Base-by-base conservation (phyloP, 352 stramenopile genomes). In the Hyaloperonospora brassicae region DNA sequence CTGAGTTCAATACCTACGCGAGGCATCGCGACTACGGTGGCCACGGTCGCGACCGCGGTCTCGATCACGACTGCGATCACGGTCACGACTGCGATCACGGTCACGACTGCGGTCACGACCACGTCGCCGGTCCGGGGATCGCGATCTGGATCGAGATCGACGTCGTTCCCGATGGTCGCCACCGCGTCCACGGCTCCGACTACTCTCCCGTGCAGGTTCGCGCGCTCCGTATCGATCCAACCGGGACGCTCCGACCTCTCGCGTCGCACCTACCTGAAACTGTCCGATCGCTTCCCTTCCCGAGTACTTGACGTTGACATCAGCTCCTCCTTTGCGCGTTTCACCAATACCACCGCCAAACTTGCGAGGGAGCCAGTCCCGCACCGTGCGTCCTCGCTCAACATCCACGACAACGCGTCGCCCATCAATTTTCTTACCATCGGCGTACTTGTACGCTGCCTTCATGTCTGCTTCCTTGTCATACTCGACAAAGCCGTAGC, bases 401-500 rank as follows among this genome's bases (percentile, higher is more conserved):
- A 99, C 96, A 74, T 99, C 97, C 7, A 98, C 95, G 9, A 98
- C 87, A 25, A 99, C 89, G 23, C 85, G 74, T n/a, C 93, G 73
- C 12, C 95, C 96, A 63, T 98, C 95, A 50, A 99, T 95, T 68
- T 95, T 96, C 71, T 98, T 97, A 52, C 87, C 95, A 73, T 98
- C 90, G 0, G 90, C 87, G 41, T 81, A 76, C 55, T 97, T 94
- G 82, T 97, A 98, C 1, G 96, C 96, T 1, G 78, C 62, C 61
- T 97, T 98, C 79, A 99, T 89, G 62, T 98, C 97, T 47, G 88
- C 84, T 68, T 98, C 95, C 60, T 96, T 89, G 58, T 98, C 93
- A 68, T 97, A 99, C 73, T 99, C 96, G n/a, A 99, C 84, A 68
- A 99, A 99, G 8, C 79, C 96, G 72, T 98, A 98, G 40, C 96